These are phyloP conservation scores for Alternaria metachromatica DNA, from an alignment of 2,329 filamentous ascomycete genomes.

Conservation along the genomic window DNA sequence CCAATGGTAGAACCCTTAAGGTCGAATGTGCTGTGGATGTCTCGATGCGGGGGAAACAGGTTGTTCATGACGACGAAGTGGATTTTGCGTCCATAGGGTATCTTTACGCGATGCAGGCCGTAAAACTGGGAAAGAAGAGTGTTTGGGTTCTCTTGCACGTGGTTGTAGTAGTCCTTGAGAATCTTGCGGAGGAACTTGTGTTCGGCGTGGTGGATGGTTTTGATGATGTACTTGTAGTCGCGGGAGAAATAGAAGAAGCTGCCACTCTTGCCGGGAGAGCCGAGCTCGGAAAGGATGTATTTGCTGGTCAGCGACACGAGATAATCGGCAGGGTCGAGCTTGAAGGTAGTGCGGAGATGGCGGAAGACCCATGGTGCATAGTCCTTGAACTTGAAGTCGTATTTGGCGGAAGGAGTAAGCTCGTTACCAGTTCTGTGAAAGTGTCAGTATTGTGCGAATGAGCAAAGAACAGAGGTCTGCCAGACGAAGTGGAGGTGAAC, in stretches of 20 bases:
- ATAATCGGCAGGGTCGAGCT: constrained; percentile 94
- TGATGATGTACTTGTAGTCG: constrained; percentile 99
- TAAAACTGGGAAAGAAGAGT: constrained; percentile 98
- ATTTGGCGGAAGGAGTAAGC: constrained; percentile 95
- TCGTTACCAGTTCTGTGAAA: constrained; percentile 83
- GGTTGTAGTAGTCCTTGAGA: constrained; percentile 89
- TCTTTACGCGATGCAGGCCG: constrained; percentile 95
- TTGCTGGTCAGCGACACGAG: constrained; percentile 98
- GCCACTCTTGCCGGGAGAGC: constrained; percentile 95
- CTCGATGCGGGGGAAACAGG: constrained; percentile 93
- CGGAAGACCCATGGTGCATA: constrained; percentile 99
- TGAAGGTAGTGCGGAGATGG: constrained; percentile 84
- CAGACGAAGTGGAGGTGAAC: constrained; percentile 19
- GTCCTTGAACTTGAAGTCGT: constrained; percentile 99
- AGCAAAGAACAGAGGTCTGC: constrained; percentile 8
- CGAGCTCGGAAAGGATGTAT: constrained; percentile 96
- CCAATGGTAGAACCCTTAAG: constrained; percentile 96
- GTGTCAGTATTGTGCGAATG: constrained; percentile 37
- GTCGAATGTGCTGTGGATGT: constrained; percentile 97
- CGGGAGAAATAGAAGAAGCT: constrained; percentile 99
- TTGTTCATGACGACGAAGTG: constrained; percentile 99
- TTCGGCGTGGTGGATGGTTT: constrained; percentile 96
- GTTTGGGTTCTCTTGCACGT: constrained; percentile 92
- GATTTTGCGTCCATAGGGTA: constrained; percentile 96
- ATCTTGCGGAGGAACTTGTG: constrained; percentile 86